phyloP scores from a whole-genome alignment of 2,329 filamentous ascomycete species.

The Cadophora gregata region DNA sequence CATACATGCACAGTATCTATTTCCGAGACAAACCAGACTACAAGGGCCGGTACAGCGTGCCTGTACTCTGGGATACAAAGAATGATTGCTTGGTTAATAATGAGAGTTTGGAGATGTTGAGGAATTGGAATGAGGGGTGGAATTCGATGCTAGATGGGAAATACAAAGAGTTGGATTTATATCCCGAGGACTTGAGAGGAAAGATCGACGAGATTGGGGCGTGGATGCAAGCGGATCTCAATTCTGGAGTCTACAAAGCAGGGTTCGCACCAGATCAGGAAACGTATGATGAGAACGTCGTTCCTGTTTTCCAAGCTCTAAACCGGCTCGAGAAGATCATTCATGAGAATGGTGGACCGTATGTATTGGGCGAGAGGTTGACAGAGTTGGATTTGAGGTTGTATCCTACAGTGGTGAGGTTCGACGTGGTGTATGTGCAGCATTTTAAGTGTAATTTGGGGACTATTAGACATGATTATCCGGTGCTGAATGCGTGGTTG shows the following conservation, averaged over 20 bases:
- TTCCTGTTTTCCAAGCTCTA: constrained; percentile 74
- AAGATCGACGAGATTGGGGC: constrained; percentile 76
- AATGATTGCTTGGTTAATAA: constrained; percentile 76
- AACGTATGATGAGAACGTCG: constrained; percentile 78
- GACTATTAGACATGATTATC: constrained; percentile 53
- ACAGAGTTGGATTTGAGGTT: constrained; percentile 84
- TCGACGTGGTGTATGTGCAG: constrained; percentile 70
- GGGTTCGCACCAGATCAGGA: constrained; percentile 84
- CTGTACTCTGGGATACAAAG: constrained; percentile 69
- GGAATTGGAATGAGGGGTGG: constrained; percentile 71
- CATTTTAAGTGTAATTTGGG: constrained; percentile 68
- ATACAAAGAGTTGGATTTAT: constrained; percentile 66
- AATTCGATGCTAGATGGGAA: constrained; percentile 47
- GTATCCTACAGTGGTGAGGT: constrained; percentile 65
- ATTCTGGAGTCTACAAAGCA: constrained; percentile 73
- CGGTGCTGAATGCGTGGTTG: constrained; percentile 69
- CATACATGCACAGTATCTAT: constrained; percentile 70
- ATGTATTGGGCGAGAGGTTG: constrained; percentile 73
- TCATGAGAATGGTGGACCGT: constrained; percentile 48
- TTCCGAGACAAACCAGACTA: constrained; percentile 69
- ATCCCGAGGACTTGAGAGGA: constrained; percentile 64
- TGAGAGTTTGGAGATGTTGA: constrained; percentile 80
- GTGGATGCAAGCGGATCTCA: constrained; percentile 78
- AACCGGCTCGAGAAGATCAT: constrained; percentile 78
- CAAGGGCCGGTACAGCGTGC: constrained; percentile 69